Evolutionary conservation across 1,139 yeast genomes (phyloP), one percentile per base, ranked within the genome.

Genomic region (Suhomyces anneliseae): DNA sequence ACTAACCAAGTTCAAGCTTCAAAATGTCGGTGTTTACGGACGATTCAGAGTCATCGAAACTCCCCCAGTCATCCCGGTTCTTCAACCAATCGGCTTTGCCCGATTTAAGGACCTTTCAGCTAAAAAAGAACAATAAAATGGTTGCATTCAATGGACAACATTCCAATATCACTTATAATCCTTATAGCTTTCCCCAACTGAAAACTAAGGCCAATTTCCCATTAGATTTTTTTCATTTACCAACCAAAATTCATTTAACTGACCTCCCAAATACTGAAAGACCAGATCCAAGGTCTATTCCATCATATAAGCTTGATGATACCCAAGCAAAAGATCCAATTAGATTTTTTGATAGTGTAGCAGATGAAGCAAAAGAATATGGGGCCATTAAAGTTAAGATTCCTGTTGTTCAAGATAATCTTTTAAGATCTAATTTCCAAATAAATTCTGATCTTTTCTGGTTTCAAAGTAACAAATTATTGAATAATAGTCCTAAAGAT

Each of bases 351-450:
- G 85, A 82, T 51, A 66, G 74, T 26, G 59, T 80, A 2, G 60
- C 63, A 26, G 69, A 67, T 5, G 50, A 69, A 7, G 92, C 90
- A 0, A 62, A 62, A 45, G 58, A 69, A 40, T 77, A 72, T 59
- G 96, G 96, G 1, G 93, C 92, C n/a, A 73, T 88, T 29, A 89
- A 87, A 61, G 67, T 90, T 19, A 70, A 75, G n/a, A 79, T 87
- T 0, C 86, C 87, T 0, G 47, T 62, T 57, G 43, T 76, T 69
- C 56, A 65, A 15, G 57, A 72, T 12, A 60, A 48, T 9, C 45
- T 80, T n/a, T 77, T 82, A 55, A 61, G 79, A 6, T 46, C 59
- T 19, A 56, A 58, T 38, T 57, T 64, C 43, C 66, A 61, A 38
- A 53, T 68, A 35, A 62, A 66, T 45, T 61, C 69, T 4, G 84